Base-by-base conservation (phyloP, 352 stramenopile genomes). In the Globisporangium emineosum region DNA sequence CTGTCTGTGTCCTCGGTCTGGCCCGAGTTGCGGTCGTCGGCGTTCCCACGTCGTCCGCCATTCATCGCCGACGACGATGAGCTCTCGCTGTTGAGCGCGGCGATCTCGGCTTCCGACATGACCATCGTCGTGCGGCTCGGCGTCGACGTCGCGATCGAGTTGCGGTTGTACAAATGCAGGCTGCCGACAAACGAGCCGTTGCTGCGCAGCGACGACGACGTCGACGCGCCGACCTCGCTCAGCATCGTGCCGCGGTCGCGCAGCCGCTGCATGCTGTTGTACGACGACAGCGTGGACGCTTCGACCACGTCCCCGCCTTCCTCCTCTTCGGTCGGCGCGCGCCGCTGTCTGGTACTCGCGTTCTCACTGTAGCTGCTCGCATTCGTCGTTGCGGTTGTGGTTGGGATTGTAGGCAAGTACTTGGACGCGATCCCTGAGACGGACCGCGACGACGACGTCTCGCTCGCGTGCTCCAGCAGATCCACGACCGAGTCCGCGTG, bases 201-300 rank as follows among this genome's bases (percentile, higher is more conserved):
- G n/a, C 15, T 42, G 19, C 63, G 63, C 23, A 23, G 42, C 8
- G 30, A 60, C n/a, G 27, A 43, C 52, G 52, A 53, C n/a, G 53
- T 45, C n/a, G 25, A 32, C 17, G 45, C 35, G 55, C 55, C 51
- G 13, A 68, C 58, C 33, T 64, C 63, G 35, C 63, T 68, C 30
- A 68, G 63, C 63, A 68, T 58, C 55, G 63, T 81, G 62, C 73
- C 71, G 75, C 69, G 75, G 68, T 50, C 76, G 66, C 56, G 70
- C 53, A 53, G 72, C 67, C 33, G 62, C 52, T 71, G 66, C 3
- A 72, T 71, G 47, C 63, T 64, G 35, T 25, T 58, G 49, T 62
- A 47, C 40, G 40, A 47, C 40, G 40, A 23, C 17, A 66, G 58
- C 9, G 62, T 67, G 0, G 32, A 67, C 30, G 55, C 69, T 55